Percentiles rank a stretch among this genome's conserved stretches.
Evolutionary conservation across 805 yeast genomes (phyloP).

Genomic region (Candida ovalis): DNA sequence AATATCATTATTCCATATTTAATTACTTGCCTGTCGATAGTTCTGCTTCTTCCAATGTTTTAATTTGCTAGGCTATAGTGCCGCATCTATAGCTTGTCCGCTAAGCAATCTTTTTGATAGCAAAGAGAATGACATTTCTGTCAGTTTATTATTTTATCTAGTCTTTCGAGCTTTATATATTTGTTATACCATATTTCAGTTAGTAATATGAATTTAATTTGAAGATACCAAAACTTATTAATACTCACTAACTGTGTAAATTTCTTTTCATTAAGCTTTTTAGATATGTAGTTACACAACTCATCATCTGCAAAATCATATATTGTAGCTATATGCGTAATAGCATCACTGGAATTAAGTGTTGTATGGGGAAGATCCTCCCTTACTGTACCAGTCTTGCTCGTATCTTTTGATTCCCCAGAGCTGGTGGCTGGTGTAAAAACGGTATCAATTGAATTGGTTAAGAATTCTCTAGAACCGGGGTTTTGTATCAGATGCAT

Average conservation of each 20-base stretch:
- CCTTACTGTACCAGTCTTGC: background rate
- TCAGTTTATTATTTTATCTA: background rate
- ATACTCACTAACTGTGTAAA: constrained; percentile 12
- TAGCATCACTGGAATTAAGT: too few species aligned
- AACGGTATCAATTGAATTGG: too few species aligned
- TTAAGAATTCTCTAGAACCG: too few species aligned
- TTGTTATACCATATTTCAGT: background rate
- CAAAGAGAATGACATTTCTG: background rate
- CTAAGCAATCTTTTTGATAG: background rate
- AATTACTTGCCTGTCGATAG: background rate
- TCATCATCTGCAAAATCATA: background rate
- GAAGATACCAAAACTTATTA: background rate
- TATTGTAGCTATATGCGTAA: background rate
- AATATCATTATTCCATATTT: background rate
- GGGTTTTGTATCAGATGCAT: too few species aligned
- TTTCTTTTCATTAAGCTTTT: constrained; percentile 12
- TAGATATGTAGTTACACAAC: background rate
- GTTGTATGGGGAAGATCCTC: too few species aligned
- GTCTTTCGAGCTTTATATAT: background rate
- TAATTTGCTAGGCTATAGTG: too few species aligned
- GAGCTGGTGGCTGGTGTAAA: too few species aligned
- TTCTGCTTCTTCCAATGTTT: background rate
- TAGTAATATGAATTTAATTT: background rate
- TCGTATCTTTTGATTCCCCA: too few species aligned
- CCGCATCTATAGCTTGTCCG: background rate